Evolutionary conservation across 352 stramenopile species (phyloP).

Genomic region (Phytophthora meadii): DNA sequence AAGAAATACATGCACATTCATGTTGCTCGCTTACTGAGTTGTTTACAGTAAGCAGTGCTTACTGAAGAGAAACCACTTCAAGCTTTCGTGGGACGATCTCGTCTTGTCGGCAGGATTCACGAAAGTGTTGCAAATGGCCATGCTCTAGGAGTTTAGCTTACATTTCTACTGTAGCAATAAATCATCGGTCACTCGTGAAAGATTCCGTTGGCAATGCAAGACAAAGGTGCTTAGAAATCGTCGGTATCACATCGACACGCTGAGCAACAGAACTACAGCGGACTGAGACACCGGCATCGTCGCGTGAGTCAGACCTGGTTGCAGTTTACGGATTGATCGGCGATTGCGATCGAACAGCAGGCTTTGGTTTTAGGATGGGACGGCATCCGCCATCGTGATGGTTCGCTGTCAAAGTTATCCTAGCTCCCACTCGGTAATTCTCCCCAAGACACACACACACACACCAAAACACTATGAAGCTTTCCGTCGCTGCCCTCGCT

Average conservation of each 20-base stretch:
- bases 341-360: slow-evolving; percentile 1
- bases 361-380: slow-evolving; percentile 19
- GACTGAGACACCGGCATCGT: background rate
- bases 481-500: slow-evolving; percentile 5
- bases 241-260: too few species aligned
- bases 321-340: background rate
- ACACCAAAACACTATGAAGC: slow-evolving; percentile 15
- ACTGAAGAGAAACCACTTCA: slow-evolving; percentile 6
- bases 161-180: too few species aligned
- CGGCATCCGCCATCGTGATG: background rate
- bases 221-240: too few species aligned
- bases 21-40: too few species aligned
- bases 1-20: too few species aligned
- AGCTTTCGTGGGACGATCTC: slow-evolving; percentile 15
- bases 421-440: slow-evolving; percentile 22
- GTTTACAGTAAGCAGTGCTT: too few species aligned
- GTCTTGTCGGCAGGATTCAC: slow-evolving; percentile 7
- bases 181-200: too few species aligned
- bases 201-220: too few species aligned
- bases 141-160: too few species aligned
- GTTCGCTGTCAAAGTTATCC: background rate
- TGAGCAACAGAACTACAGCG: too few species aligned
- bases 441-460: slow-evolving; percentile 1
- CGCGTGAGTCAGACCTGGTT: slow-evolving; percentile 2
- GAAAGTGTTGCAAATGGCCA: too few species aligned